phyloP scores from a whole-genome alignment of 441 rosid genomes.

The Populus trichocarpa region DNA sequence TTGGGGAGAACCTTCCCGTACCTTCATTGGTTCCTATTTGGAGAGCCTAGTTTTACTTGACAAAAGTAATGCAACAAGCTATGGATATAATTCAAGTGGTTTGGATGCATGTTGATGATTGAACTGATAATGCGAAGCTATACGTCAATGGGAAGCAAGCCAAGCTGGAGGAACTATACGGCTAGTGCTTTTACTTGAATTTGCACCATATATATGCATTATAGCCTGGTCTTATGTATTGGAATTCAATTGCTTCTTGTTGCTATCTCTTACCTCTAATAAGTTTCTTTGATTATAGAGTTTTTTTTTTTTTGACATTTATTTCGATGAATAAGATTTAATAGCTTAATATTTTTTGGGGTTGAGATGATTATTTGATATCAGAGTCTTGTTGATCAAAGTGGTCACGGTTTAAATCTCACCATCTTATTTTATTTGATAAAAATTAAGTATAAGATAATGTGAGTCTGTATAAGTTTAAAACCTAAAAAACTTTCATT shows the following conservation, averaged over 20 bases:
- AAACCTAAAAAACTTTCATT: no score
- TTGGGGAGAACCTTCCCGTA: not conserved
- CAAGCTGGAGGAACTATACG: not conserved
- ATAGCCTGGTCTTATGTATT: not conserved
- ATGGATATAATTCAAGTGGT: not conserved
- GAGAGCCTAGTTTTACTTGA: slow-evolving; percentile 3
- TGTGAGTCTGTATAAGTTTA: no score
- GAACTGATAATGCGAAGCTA: not conserved
- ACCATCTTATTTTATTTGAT: no score
- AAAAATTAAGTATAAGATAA: no score
- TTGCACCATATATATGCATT: not conserved
- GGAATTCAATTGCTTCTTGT: not conserved
- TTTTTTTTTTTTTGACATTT: no score
- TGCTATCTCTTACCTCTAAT: not conserved
- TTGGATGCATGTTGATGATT: not conserved
- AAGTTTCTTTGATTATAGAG: not conserved
- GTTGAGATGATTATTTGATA: no score
- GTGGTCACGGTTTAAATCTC: no score
- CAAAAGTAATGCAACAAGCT: not conserved
- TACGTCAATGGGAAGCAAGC: not conserved
- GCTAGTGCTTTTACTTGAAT: not conserved
- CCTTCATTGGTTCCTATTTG: not conserved
- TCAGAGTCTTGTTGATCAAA: no score
- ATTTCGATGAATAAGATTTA: no score
- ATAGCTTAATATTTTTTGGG: no score